A percentile compares a stretch with the other conserved stretches of the same genome.
phyloP scores from a whole-genome alignment of 768 basidiomycete genomes.

The Tylopilus subfusipes region DNA sequence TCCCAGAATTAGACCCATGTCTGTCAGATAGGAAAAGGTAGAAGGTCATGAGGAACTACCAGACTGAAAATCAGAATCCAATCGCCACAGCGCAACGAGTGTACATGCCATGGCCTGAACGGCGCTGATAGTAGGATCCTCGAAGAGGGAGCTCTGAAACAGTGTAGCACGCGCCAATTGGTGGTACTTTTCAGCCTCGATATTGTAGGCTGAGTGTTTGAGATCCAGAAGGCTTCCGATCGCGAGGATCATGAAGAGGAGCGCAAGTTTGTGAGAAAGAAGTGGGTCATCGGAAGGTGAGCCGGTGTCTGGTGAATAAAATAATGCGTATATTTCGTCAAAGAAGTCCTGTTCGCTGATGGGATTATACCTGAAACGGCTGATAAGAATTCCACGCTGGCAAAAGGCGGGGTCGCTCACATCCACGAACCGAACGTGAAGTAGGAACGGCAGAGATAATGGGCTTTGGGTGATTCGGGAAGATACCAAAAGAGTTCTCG shows the following conservation, averaged over 20 bases:
- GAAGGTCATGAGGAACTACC: slow-evolving; percentile 65
- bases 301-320: slow-evolving; percentile 46
- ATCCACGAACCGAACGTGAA: slow-evolving; percentile 69
- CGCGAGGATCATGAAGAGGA: slow-evolving; percentile 64
- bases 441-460: slow-evolving; percentile 58
- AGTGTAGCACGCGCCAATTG: slow-evolving; percentile 63
- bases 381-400: slow-evolving; percentile 4
- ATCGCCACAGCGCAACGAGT: slow-evolving; percentile 15
- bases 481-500: slow-evolving; percentile 67
- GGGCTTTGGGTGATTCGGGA: slow-evolving; percentile 56
- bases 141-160: slow-evolving; percentile 61
- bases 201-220: slow-evolving; percentile 50
- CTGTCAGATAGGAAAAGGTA: slow-evolving; percentile 68
- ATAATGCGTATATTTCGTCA: slow-evolving; percentile 53
- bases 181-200: slow-evolving; percentile 70
- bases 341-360: slow-evolving; percentile 59
- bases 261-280: slow-evolving; percentile 56
- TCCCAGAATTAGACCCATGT: slow-evolving; percentile 61
- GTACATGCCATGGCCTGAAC: slow-evolving; percentile 61
- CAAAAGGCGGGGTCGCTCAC: slow-evolving; percentile 37
- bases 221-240: slow-evolving; percentile 64
- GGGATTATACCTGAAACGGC: slow-evolving; percentile 56
- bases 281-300: slow-evolving; percentile 50
- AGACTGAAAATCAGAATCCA: slow-evolving; percentile 25
- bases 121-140: slow-evolving; percentile 63